phyloP scores from a whole-genome alignment of 306 rosid species.

The Mucuna pruriens region DNA sequence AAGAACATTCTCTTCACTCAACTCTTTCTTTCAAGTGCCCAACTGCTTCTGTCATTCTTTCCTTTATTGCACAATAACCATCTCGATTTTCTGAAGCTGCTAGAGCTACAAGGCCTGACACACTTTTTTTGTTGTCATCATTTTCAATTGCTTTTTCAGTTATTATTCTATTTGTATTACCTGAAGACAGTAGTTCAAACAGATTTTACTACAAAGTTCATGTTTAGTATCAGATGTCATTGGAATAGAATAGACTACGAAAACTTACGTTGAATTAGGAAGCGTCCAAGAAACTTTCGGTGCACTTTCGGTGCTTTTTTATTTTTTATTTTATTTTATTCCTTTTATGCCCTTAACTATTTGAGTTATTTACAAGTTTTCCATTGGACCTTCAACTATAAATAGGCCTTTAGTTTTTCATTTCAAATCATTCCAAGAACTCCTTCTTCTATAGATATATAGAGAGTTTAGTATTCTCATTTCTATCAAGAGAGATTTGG shows the following conservation, averaged over 20 bases:
- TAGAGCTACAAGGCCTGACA: constrained; percentile 42
- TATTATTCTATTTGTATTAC: constrained; percentile 47
- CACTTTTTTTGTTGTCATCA: constrained; percentile 33
- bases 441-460: too few species aligned
- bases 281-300: too few species aligned
- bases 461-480: too few species aligned
- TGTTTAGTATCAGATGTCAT: constrained; percentile 8
- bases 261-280: too few species aligned
- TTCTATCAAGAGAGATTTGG: too few species aligned
- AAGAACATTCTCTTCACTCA: constrained; percentile 69
- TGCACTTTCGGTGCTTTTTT: too few species aligned
- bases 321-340: too few species aligned
- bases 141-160: constrained; percentile 50
- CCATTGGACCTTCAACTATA: too few species aligned
- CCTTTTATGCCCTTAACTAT: too few species aligned
- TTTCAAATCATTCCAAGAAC: too few species aligned
- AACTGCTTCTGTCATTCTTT: constrained; percentile 87
- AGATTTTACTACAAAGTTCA: constrained; percentile 41
- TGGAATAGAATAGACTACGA: neutral
- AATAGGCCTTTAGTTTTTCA: too few species aligned
- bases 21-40: constrained; percentile 75
- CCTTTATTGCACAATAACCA: constrained; percentile 64
- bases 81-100: constrained; percentile 52
- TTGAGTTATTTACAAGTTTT: too few species aligned
- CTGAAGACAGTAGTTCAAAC: constrained; percentile 49